Evolutionary conservation across 2,329 filamentous ascomycete genomes (phyloP), one percentile per base, ranked within the genome.

Genomic region (Blumeriella jaapii): DNA sequence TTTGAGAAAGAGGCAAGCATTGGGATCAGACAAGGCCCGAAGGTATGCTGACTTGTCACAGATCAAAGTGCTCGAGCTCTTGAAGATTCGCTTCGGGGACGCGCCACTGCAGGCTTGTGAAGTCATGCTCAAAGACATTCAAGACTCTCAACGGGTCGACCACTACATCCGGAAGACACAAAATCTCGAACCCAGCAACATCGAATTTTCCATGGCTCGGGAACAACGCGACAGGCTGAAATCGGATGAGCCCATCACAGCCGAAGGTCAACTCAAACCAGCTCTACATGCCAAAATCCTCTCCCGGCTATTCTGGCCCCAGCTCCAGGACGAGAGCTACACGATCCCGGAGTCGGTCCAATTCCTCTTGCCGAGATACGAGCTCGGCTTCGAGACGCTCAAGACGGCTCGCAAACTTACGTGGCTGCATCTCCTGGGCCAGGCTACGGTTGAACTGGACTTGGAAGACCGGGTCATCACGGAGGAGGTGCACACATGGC

Each of bases 41-140:
- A n/a, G n/a, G n/a, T n/a, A n/a, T n/a, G n/a, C n/a, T n/a, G 6
- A 19, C 11, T 16, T 25, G 5, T 17, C 9, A 11, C 20, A 81
- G 58, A 72, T 83, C 35, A 79, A 82, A 36, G 82, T 95, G 4
- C 68, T 96, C 5, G 78, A 89, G 38, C 69, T 96, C 7, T 69
- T 98, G 40, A 95, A 95, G 61, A 70, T 83, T 42, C 77, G 87
- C 6, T 87, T 95, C 38, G 89, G 89, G 15, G 85, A 95, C 46
- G 69, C 72, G 17, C 77, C 84, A 11, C 64, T 98, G 29, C 91
- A 96, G 55, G 82, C 83, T 31, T 95, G 87, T 58, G 89, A 98
- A 55, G 91, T 98, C 51, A 98, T 98, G 91, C 72, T 98, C 38
- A 83, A 81, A 45, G 91, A 98, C 55, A 82, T 96, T 22, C 71